Percentiles rank a stretch among this genome's conserved stretches.
These are phyloP conservation scores for Misopates orontium DNA, from an alignment of 257 asterid species.

Conservation along the genomic window DNA sequence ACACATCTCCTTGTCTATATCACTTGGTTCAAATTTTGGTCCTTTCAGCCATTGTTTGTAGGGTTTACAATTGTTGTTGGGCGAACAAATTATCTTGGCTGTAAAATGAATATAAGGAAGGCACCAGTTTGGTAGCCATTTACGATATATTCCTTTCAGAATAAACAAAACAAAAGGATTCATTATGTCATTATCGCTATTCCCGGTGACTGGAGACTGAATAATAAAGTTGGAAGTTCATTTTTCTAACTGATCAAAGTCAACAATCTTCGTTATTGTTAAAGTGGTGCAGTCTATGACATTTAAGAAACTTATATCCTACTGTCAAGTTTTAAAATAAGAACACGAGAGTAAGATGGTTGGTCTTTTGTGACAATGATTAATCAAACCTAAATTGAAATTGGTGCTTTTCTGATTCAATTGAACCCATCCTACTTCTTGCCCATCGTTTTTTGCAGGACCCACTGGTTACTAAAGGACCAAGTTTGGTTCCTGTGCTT, in stretches of 20 bases:
- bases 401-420: background rate
- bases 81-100: background rate
- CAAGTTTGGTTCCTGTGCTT: slow-evolving; percentile 69
- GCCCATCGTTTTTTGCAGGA: slow-evolving; percentile 44
- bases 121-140: background rate
- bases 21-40: background rate
- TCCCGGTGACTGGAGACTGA: background rate
- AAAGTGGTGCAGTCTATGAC: slow-evolving; percentile 10
- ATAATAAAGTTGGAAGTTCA: background rate
- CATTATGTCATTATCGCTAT: background rate
- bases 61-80: slow-evolving; percentile 4
- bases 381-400: background rate
- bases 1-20: background rate
- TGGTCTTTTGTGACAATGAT: background rate
- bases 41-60: background rate
- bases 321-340: background rate
- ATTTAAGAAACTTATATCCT: background rate
- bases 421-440: slow-evolving; percentile 8
- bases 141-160: background rate
- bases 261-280: background rate
- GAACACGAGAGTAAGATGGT: slow-evolving; percentile 11
- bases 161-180: background rate
- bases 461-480: slow-evolving; percentile 71
- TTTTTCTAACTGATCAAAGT: slow-evolving; percentile 2
- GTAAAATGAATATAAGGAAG: background rate